These are phyloP conservation scores for Hygrophorus pudorinus DNA, from an alignment of 768 basidiomycete genomes.

Conservation along the genomic window DNA sequence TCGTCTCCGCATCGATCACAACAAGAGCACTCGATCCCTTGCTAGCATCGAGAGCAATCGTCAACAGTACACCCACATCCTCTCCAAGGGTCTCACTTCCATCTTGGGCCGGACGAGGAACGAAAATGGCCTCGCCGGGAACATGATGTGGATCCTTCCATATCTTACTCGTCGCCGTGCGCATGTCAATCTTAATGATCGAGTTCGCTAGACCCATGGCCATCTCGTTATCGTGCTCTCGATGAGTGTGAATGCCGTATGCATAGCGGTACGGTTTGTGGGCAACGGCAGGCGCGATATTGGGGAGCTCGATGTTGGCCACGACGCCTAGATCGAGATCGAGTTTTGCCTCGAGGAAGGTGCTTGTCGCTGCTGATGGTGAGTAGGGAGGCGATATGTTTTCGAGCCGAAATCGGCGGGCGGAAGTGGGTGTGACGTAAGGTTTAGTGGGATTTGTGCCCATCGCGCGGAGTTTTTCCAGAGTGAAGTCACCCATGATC, in stretches of 20 bases:
- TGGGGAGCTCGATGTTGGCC: conserved; percentile 21
- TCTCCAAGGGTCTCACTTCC: no score
- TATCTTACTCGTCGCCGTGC: conserved; percentile 9
- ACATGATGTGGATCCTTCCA: conserved; percentile 21
- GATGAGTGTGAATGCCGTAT: conserved; percentile 21
- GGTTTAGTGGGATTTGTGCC: no score
- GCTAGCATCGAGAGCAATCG: conserved; percentile 24
- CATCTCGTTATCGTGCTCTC: neutral
- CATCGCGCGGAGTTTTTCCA: no score
- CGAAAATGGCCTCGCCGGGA: conserved; percentile 28
- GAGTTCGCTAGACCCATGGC: conserved; percentile 19
- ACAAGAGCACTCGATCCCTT: conserved; percentile 23
- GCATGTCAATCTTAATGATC: conserved; percentile 26
- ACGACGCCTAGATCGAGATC: conserved; percentile 9
- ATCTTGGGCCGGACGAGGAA: conserved; percentile 16
- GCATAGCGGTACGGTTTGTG: conserved; percentile 23
- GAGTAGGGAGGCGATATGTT: conserved; percentile 8
- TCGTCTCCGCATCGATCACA: conserved; percentile 24
- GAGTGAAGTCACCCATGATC: no score
- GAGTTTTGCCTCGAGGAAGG: conserved; percentile 2
- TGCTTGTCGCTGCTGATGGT: conserved; percentile 2
- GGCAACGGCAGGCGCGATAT: conserved; percentile 21
- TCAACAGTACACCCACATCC: conserved; percentile 28
- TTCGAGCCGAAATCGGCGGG: conserved; percentile 21
- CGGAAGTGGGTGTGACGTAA: neutral